Conservation (phyloP, 2,329 filamentous ascomycete genomes). For the Stachybotrys chartarum region DNA sequence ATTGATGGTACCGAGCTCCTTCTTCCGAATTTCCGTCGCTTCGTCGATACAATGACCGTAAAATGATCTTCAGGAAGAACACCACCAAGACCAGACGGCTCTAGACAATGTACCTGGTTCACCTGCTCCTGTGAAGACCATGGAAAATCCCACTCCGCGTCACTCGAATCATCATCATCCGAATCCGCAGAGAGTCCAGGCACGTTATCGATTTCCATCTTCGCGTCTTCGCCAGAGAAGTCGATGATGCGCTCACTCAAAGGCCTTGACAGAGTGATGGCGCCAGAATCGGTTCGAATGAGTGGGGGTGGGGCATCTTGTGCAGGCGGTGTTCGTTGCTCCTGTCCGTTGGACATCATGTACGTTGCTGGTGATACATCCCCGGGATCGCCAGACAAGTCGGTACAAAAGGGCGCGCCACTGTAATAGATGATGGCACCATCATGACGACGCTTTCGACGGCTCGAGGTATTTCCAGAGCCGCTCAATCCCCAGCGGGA, state of each 20-base stretch:
- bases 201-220: constrained; percentile 20
- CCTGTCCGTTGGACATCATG: constrained; percentile 37
- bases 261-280: constrained; percentile 40
- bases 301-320: constrained; percentile 16
- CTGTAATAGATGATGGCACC: constrained; percentile 81
- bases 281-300: constrained; percentile 42
- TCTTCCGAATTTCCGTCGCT: constrained; percentile 22
- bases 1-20: background rate
- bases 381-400: constrained; percentile 62
- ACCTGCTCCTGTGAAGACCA: constrained; percentile 38
- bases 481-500: constrained; percentile 40
- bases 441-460: constrained; percentile 50
- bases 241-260: constrained; percentile 31
- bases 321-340: constrained; percentile 14
- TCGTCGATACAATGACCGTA: constrained; percentile 45
- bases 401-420: constrained; percentile 72
- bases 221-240: constrained; percentile 4
- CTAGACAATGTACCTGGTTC: constrained; percentile 32
- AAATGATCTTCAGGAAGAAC: constrained; percentile 60
- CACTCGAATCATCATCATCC: constrained; percentile 26
- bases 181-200: constrained; percentile 25
- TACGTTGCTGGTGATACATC: constrained; percentile 40
- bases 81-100: constrained; percentile 52
- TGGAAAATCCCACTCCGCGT: constrained; percentile 35
- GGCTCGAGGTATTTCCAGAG: constrained; percentile 36